These are phyloP conservation scores for Phyllosticta citrichinensis DNA, from an alignment of 2,329 filamentous ascomycete species.

Conservation along the genomic window DNA sequence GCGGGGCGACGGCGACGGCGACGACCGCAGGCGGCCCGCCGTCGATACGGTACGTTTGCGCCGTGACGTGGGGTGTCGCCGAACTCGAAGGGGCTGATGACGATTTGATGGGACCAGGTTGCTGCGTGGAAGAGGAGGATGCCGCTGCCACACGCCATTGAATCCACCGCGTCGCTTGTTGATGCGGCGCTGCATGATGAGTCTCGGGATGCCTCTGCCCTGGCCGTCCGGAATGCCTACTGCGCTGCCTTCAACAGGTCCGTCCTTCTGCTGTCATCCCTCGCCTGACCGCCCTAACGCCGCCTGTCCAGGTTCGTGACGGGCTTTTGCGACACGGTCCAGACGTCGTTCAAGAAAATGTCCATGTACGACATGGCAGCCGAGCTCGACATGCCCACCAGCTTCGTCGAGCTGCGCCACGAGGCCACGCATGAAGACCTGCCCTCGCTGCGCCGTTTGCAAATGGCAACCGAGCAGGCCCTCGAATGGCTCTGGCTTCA, in stretches of 20 bases:
- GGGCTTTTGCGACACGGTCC: conserved; percentile 64
- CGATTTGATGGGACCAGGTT: neutral
- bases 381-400: conserved; percentile 58
- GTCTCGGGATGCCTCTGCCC: conserved; percentile 36
- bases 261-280: conserved; percentile 19
- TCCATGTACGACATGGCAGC: conserved; percentile 65
- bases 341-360: conserved; percentile 52
- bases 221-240: conserved; percentile 60
- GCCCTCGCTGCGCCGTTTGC: conserved; percentile 63
- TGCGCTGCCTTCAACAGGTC: conserved; percentile 65
- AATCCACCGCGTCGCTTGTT: conserved; percentile 65
- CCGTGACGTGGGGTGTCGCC: neutral
- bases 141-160: conserved; percentile 63
- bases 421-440: conserved; percentile 85
- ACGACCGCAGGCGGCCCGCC: conserved; percentile 24
- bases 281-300: neutral
- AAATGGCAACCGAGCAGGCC: conserved; percentile 58
- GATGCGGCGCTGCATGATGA: conserved; percentile 59
- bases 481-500: conserved; percentile 81
- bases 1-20: conserved; percentile 14
- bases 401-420: conserved; percentile 82
- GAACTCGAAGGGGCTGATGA: conserved; percentile 12
- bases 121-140: conserved; percentile 9
- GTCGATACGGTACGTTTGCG: conserved; percentile 27
- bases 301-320: conserved; percentile 58